Percentiles rank a stretch among this genome's conserved stretches.
phyloP scores from a whole-genome alignment of 2,329 filamentous ascomycete genomes.

The Teratosphaeria zuluensis region DNA sequence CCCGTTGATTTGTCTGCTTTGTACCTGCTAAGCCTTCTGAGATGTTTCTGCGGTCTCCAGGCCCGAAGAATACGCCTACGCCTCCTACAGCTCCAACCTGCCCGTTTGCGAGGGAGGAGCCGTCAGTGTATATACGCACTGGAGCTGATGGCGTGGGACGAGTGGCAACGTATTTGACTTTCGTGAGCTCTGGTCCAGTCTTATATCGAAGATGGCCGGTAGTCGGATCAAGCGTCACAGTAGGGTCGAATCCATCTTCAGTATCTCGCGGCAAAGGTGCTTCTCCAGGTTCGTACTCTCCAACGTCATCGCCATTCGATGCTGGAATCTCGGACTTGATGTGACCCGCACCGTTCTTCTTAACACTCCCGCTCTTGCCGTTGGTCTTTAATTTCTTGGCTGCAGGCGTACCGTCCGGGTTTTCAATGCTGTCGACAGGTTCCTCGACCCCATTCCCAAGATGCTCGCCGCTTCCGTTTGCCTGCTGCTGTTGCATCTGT shows the following conservation, averaged over 20 bases:
- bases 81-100: conserved; percentile 46
- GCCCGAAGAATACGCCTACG: conserved; percentile 57
- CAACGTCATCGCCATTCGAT: neutral
- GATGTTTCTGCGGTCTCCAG: conserved; percentile 47
- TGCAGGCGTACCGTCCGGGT: conserved; percentile 8
- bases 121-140: conserved; percentile 55
- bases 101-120: conserved; percentile 52
- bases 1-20: conserved; percentile 86
- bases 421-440: conserved; percentile 12
- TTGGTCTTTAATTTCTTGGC: conserved; percentile 31
- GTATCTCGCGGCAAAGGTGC: conserved; percentile 46
- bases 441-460: conserved; percentile 1
- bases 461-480: neutral
- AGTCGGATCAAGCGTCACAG: conserved; percentile 43
- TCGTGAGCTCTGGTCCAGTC: conserved; percentile 37
- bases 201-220: conserved; percentile 49
- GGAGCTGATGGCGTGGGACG: conserved; percentile 34
- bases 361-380: conserved; percentile 19
- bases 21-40: conserved; percentile 66
- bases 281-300: conserved; percentile 41
- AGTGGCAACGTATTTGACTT: conserved; percentile 38
- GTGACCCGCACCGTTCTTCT: conserved; percentile 12
- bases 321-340: conserved; percentile 1
- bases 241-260: conserved; percentile 53
- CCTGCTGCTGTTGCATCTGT: conserved; percentile 3